A percentile compares a stretch with the other conserved stretches of the same genome.
Evolutionary conservation across 2,329 filamentous ascomycete genomes (phyloP).

Genomic region (Amylocarpus encephaloides): DNA sequence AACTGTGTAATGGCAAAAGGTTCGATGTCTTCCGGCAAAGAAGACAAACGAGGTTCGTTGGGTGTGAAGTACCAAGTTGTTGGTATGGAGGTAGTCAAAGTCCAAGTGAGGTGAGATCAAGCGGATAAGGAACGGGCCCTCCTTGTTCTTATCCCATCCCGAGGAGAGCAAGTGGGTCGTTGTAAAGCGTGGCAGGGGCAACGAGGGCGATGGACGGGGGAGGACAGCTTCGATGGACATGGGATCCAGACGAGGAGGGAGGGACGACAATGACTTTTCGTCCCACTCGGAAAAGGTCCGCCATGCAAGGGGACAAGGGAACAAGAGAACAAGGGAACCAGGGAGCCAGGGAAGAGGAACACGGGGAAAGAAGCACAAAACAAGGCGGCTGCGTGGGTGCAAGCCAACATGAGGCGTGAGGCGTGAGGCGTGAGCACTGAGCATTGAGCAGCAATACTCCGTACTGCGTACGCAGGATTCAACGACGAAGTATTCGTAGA

Average conservation of each 20-base stretch:
- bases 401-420: constrained; percentile 13
- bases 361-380: constrained; percentile 17
- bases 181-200: neutral
- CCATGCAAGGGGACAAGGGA: constrained; percentile 1
- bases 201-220: constrained; percentile 3
- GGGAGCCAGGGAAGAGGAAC: constrained; percentile 5
- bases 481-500: too few relatives aligned
- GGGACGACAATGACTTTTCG: neutral
- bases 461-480: too few relatives aligned
- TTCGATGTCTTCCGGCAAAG: constrained; percentile 12
- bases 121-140: constrained; percentile 25
- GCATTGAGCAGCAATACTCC: too few relatives aligned
- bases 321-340: neutral
- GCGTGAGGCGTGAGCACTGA: too few relatives aligned
- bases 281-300: neutral
- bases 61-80: constrained; percentile 12
- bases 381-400: constrained; percentile 23
- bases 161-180: constrained; percentile 5
- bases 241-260: neutral
- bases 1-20: constrained; percentile 17
- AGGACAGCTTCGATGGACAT: neutral
- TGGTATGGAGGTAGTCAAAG: neutral
- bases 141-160: constrained; percentile 24
- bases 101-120: constrained; percentile 16
- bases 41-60: constrained; percentile 17